phyloP scores from a whole-genome alignment of 2,329 filamentous ascomycete species.

The Chrysoporthe cubensis region DNA sequence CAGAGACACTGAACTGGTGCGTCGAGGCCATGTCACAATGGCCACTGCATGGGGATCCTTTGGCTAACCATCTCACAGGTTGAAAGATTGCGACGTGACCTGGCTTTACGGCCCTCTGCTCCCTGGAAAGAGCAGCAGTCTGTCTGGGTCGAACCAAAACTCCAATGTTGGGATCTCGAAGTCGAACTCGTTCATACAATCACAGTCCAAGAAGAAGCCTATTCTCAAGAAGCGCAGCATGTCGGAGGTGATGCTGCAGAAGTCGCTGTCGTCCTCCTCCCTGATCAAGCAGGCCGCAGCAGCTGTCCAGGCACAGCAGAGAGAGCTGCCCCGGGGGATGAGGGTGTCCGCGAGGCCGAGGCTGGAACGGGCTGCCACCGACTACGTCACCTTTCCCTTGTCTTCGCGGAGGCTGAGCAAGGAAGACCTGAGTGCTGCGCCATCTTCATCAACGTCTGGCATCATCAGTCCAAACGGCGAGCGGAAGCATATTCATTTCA shows the following conservation, averaged over 20 bases:
- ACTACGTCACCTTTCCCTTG: conserved; percentile 69
- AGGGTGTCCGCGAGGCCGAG: conserved; percentile 54
- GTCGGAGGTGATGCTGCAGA: conserved; percentile 92
- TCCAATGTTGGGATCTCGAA: conserved; percentile 56
- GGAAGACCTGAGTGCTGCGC: conserved; percentile 66
- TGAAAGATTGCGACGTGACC: conserved; percentile 96
- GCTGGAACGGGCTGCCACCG: conserved; percentile 68
- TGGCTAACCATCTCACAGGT: conserved; percentile 56
- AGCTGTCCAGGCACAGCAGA: conserved; percentile 81
- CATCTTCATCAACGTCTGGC: conserved; percentile 74
- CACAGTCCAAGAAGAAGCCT: conserved; percentile 72
- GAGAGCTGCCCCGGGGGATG: conserved; percentile 45
- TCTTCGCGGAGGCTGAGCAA: conserved; percentile 64
- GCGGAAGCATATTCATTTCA: conserved; percentile 91
- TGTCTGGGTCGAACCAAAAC: conserved; percentile 12
- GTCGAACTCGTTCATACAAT: conserved; percentile 66
- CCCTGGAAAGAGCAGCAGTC: conserved; percentile 51
- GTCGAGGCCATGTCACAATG: conserved; percentile 36
- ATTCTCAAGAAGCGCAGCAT: conserved; percentile 97
- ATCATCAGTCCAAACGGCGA: conserved; percentile 64
- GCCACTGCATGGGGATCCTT: neutral
- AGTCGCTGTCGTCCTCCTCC: conserved; percentile 85
- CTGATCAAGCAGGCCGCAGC: conserved; percentile 88
- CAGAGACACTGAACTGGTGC: conserved; percentile 92
- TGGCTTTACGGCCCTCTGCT: conserved; percentile 96